These are phyloP conservation scores for Sabuloglossum arenarium DNA, from an alignment of 495 filamentous ascomycete genomes.

Conservation along the genomic window DNA sequence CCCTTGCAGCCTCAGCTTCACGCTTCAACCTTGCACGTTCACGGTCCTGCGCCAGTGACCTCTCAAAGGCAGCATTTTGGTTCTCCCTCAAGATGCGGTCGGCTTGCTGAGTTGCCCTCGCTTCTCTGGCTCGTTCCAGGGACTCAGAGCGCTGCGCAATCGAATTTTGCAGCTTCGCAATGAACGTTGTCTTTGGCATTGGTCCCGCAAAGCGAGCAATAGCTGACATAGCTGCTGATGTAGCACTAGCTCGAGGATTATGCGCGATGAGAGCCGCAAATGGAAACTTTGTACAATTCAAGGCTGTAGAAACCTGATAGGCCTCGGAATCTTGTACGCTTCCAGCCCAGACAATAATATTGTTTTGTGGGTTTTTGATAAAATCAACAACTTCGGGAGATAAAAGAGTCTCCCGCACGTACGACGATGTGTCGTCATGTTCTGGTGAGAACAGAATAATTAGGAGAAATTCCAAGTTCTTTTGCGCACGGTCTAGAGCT, in stretches of 20 bases:
- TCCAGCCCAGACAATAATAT: constrained; percentile 76
- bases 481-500: constrained; percentile 70
- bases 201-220: constrained; percentile 54
- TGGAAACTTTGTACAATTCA: constrained; percentile 77
- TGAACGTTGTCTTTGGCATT: constrained; percentile 39
- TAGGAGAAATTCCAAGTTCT: constrained; percentile 73
- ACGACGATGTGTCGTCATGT: constrained; percentile 77
- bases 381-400: constrained; percentile 50
- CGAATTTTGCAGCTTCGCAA: constrained; percentile 47
- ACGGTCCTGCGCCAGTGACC: constrained; percentile 68
- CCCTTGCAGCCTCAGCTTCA: constrained; percentile 51
- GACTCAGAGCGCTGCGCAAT: constrained; percentile 48
- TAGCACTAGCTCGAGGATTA: constrained; percentile 56
- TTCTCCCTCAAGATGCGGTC: constrained; percentile 56
- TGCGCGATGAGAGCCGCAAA: constrained; percentile 70
- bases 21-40: constrained; percentile 52
- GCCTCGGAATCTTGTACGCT: constrained; percentile 82
- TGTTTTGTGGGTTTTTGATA: constrained; percentile 46
- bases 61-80: constrained; percentile 84
- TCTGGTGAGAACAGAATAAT: constrained; percentile 75
- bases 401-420: constrained; percentile 63
- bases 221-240: constrained; percentile 72
- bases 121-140: constrained; percentile 42
- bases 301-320: constrained; percentile 67
- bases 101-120: constrained; percentile 55